phyloP scores from a whole-genome alignment of 2,329 filamentous ascomycete genomes.

The Eutypa lata region DNA sequence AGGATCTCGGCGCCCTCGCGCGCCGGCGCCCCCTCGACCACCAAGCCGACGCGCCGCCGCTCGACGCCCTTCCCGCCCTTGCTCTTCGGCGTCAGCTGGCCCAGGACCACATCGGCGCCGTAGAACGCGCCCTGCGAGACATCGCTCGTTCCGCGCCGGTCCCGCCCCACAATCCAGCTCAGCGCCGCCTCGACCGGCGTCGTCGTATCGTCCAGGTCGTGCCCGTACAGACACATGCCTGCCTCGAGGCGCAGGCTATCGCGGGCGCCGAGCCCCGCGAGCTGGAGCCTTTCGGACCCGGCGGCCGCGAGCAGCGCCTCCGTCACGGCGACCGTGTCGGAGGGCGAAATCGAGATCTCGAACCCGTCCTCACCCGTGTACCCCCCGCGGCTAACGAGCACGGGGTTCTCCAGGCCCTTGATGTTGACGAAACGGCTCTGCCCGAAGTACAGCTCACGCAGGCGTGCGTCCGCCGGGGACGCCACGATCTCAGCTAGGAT shows the following conservation, averaged over 20 bases:
- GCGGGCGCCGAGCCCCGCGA: slow-evolving; percentile 85
- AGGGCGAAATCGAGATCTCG: slow-evolving; percentile 80
- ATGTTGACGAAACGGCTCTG: slow-evolving; percentile 66
- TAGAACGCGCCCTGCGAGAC: slow-evolving; percentile 67
- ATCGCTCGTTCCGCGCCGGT: slow-evolving; percentile 50
- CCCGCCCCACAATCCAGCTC: slow-evolving; percentile 80
- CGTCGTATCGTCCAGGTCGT: slow-evolving; percentile 82
- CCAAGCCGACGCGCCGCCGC: slow-evolving; percentile 74
- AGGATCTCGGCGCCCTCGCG: slow-evolving; percentile 84
- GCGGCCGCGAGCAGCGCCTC: slow-evolving; percentile 66
- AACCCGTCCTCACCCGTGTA: slow-evolving; percentile 99
- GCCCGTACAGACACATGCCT: slow-evolving; percentile 99
- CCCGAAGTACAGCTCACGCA: slow-evolving; percentile 79
- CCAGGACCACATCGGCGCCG: slow-evolving; percentile 73
- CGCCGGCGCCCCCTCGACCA: slow-evolving; percentile 82
- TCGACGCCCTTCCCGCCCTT: slow-evolving; percentile 69
- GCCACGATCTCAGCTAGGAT: slow-evolving; percentile 65
- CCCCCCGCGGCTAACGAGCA: slow-evolving; percentile 82
- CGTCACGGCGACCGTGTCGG: slow-evolving; percentile 63
- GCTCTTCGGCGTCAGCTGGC: slow-evolving; percentile 70
- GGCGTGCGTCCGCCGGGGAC: slow-evolving; percentile 46
- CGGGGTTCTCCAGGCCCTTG: slow-evolving; percentile 41
- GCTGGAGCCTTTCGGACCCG: slow-evolving; percentile 60
- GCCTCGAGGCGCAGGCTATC: slow-evolving; percentile 93
- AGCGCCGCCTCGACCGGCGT: slow-evolving; percentile 57